Base-by-base conservation (phyloP, 805 yeast genomes). In the Blastobotrys parvus region DNA sequence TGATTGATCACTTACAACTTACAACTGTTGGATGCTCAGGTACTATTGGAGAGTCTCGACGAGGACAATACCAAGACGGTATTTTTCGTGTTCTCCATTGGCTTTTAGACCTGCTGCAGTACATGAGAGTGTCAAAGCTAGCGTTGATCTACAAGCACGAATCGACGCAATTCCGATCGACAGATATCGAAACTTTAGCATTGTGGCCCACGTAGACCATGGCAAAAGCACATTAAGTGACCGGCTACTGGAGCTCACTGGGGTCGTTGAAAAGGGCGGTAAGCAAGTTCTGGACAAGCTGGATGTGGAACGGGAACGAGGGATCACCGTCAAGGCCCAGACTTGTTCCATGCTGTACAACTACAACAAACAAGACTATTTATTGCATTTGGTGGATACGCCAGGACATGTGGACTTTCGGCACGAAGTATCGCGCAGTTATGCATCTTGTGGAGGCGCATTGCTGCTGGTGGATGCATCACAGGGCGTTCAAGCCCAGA, bases 321-420 rank as follows among this genome's bases (percentile, higher is more conserved):
- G 98, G 2, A 90, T 90, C 55, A 90, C 98, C 0, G 92, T 90
- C 43, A 90, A 90, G 62, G 97, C 97, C 0, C 97, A 92, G 58
- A 92, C 97, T 0, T 90, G 95, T 55, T 74, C 95, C 0, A 92
- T 90, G 97, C 71, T 92, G 46, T 88, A 88, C 60, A 70, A 71
- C 29, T 70, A 77, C 50, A 38, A 41, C 3, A 76, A 77, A 2
- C 67, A 76, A 53, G 96, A 90, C 53, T 92, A 86, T 58, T 62
- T 92, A 43, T 65, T 90, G 37, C 96, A 90, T 67, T 67, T 90
- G 36, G 96, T 92, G 36, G 98, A 90, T 61, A 90, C 97, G 0
- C 98, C 98, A 0, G 98, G 98, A 0, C 98, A 90, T 60, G 97
- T 92, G 25, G 98, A 90, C 61, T 90, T 90, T 61, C 69, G 96